Evolutionary conservation across 1,284 basidiomycete genomes (phyloP), one percentile per base, ranked within the genome.

Genomic region (Moesziomyces antarcticus): DNA sequence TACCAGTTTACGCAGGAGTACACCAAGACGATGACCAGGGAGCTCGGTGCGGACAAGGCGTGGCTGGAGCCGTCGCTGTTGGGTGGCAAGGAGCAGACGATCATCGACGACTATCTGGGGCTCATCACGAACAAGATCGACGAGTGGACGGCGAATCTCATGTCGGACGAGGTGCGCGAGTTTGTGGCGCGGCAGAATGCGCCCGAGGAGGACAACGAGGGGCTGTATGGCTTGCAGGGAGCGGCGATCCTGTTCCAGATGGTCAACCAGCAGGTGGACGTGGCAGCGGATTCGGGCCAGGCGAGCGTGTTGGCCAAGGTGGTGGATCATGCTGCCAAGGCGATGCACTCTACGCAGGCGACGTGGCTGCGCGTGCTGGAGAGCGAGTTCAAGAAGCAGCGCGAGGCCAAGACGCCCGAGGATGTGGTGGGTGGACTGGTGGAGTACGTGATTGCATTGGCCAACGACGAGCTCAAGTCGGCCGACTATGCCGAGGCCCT

Each of bases 381-480:
- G 61, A 85, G 88, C 21, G 97, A 99, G 84, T 91, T 90, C 86
- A 93, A 92, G 85, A 92, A 92, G 80, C 92, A 94, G 80, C 87
- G 89, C 14, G 93, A 95, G 81, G 82, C 84, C 27, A 83, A 84
- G 56, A 91, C 92, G 82, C 92, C 94, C 1, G 94, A 97, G 45
- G 94, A 97, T 77, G 88, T 92, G 3, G 88, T 91, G 1, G 91
- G 90, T 16, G 96, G 97, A 1, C 86, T 99, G 56, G 93, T 94
- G 64, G 96, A 98, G 86, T 99, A 99, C 85, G 90, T 92, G 81
- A 95, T 99, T 80, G 95, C 95, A 20, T 89, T 99, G n/a, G 95
- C 95, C 52, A 99, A 99, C 86, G 96, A 99, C 86, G 94, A 97
- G 85, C 91, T 99, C 86, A 96, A 95, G 85, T 92, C 91, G 5